Conservation (phyloP, 129 eudicot species). For the Daucus carota region DH1_v3.0 NC_030386.2:7055001-7055500, state of each 20-base stretch:
- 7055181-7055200: conserved; percentile 86
- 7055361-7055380: too few species aligned
- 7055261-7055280: conserved; percentile 4
- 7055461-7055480: background rate
- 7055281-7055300: background rate
- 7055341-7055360: too few species aligned
- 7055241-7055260: conserved; percentile 49
- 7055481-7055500: background rate
- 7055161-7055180: conserved; percentile 84
- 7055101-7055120: conserved; percentile 50
- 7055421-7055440: too few species aligned
- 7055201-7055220: conserved; percentile 89
- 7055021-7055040: conserved; percentile 63
- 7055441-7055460: background rate
- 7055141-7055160: conserved; percentile 99
- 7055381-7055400: too few species aligned
- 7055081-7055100: conserved; percentile 57
- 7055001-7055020: conserved; percentile 57
- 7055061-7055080: conserved; percentile 87
- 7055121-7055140: conserved; percentile 77
- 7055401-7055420: too few species aligned
- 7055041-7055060: conserved; percentile 73
- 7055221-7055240: conserved; percentile 87
- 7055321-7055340: too few species aligned
- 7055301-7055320: too few species aligned